phyloP scores from a whole-genome alignment of 148 eudicot genomes.

The Rhododendron griersonianum region DNA sequence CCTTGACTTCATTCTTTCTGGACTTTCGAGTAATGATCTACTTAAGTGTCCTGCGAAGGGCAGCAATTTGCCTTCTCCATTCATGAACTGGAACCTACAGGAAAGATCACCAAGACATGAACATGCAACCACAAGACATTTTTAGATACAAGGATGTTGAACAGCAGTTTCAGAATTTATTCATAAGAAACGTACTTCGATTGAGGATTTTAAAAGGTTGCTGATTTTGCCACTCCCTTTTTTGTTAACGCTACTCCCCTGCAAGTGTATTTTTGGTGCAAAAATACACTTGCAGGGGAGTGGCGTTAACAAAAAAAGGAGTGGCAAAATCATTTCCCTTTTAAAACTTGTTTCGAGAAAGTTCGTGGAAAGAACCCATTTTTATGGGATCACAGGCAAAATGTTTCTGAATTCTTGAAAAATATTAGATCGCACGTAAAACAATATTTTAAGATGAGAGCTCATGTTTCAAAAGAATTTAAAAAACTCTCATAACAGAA shows the following conservation, averaged over 20 bases:
- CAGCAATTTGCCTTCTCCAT: slow-evolving; percentile 81
- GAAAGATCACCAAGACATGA: background rate
- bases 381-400: background rate
- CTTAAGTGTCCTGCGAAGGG: slow-evolving; percentile 20
- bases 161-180: background rate
- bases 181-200: background rate
- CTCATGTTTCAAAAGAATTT: background rate
- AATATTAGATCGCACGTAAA: background rate
- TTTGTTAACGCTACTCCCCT: too few species aligned
- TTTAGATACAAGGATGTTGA: background rate
- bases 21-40: background rate
- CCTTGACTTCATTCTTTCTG: background rate
- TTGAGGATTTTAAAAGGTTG: background rate
- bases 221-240: too few species aligned
- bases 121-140: background rate
- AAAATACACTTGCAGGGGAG: too few species aligned
- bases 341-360: background rate
- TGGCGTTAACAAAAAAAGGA: too few species aligned
- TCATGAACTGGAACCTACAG: slow-evolving; percentile 58
- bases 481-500: background rate
- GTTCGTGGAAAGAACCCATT: background rate
- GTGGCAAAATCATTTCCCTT: background rate
- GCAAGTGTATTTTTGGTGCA: too few species aligned
- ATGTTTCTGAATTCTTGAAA: background rate
- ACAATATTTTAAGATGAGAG: background rate